Evolutionary conservation across 176 grass and related monocot genomes (phyloP).

Genomic region (Pontederia paniculata): DNA sequence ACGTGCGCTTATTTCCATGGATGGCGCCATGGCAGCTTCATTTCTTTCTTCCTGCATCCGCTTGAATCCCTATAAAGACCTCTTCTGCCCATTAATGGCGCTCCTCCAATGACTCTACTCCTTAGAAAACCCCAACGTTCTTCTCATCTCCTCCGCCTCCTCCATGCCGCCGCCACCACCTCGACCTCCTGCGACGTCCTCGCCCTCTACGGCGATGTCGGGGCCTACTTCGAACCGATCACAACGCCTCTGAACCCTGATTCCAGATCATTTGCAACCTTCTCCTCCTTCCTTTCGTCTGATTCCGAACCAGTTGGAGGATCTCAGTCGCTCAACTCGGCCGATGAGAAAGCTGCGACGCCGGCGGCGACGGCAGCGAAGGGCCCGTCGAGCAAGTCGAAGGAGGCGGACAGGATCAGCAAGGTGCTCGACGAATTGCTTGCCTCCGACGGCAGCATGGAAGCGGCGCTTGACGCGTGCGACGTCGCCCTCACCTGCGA

Average conservation of each 20-base stretch:
- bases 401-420: slow-evolving; percentile 34
- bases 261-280: not conserved
- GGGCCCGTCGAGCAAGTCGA: too few relatives aligned
- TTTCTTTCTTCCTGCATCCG: too few relatives aligned
- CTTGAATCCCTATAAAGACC: too few relatives aligned
- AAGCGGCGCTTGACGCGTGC: slow-evolving; percentile 18
- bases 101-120: not conserved
- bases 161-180: slow-evolving; percentile 33
- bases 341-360: not conserved
- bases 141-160: slow-evolving; percentile 3
- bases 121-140: not conserved
- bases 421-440: slow-evolving; percentile 43
- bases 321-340: not conserved
- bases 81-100: slow-evolving; percentile 10
- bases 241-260: slow-evolving; percentile 23
- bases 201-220: slow-evolving; percentile 64
- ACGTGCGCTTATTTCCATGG: too few relatives aligned
- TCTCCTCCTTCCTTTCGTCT: too few relatives aligned
- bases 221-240: slow-evolving; percentile 25
- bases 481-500: slow-evolving; percentile 10
- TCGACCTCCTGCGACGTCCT: slow-evolving; percentile 52
- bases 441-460: slow-evolving; percentile 26
- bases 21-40: too few relatives aligned
- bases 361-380: too few relatives aligned
- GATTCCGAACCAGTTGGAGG: too few relatives aligned